phyloP scores from a whole-genome alignment of 495 filamentous ascomycete species.

The Hypoxylon lienhwacheense region DNA sequence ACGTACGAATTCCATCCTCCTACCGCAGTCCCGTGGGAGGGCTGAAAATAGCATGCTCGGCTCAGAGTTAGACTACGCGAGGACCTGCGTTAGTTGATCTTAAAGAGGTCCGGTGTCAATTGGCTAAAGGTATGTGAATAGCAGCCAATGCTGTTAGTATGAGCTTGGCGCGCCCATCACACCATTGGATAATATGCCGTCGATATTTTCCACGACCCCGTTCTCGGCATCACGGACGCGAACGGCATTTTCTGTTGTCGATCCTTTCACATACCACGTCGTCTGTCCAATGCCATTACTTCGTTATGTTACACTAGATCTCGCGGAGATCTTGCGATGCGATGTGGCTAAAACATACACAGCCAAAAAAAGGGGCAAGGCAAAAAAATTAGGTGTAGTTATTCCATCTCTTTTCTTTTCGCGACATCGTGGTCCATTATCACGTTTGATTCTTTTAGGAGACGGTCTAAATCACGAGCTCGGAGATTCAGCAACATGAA shows the following conservation, averaged over 20 bases:
- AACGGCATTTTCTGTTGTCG: slow-evolving; percentile 32
- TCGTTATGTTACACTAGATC: slow-evolving; percentile 30
- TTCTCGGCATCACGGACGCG: slow-evolving; percentile 32
- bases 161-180: slow-evolving; percentile 25
- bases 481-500: slow-evolving; percentile 19
- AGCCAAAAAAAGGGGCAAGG: neutral
- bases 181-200: slow-evolving; percentile 36
- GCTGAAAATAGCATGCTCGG: slow-evolving; percentile 17
- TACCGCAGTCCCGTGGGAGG: slow-evolving; percentile 14
- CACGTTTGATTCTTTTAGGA: neutral
- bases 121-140: slow-evolving; percentile 38
- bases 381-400: neutral
- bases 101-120: slow-evolving; percentile 20
- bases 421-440: neutral
- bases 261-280: slow-evolving; percentile 17
- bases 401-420: slow-evolving; percentile 1
- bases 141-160: slow-evolving; percentile 8
- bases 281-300: slow-evolving; percentile 15
- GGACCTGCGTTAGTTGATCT: slow-evolving; percentile 29
- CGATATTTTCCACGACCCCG: slow-evolving; percentile 36
- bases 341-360: slow-evolving; percentile 14
- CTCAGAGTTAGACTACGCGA: slow-evolving; percentile 24
- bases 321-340: slow-evolving; percentile 26
- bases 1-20: slow-evolving; percentile 10
- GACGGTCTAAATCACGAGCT: slow-evolving; percentile 1